These are phyloP conservation scores for Penicillium frequentans DNA, from an alignment of 2,329 filamentous ascomycete genomes.

Conservation along the genomic window DNA sequence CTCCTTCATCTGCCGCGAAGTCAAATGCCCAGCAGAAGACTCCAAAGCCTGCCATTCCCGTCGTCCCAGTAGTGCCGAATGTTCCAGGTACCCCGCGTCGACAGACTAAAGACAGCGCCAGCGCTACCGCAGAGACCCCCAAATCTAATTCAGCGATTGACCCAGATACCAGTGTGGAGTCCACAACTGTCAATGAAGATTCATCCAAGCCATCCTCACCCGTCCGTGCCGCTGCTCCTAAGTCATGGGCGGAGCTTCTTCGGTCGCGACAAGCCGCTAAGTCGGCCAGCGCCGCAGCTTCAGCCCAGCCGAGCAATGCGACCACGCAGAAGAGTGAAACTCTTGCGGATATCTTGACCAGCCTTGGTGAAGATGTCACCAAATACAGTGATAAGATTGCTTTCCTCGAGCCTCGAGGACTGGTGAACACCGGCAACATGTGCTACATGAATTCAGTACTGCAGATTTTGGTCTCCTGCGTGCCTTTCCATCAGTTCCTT, in stretches of 20 bases:
- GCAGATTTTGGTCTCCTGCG: constrained; percentile 91
- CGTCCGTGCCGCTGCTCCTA: constrained; percentile 48
- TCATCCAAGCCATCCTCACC: constrained; percentile 39
- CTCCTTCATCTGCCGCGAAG: constrained; percentile 53
- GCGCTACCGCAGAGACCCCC: constrained; percentile 35
- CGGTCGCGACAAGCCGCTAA: constrained; percentile 49
- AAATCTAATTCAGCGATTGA: constrained; percentile 26
- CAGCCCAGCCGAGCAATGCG: constrained; percentile 40
- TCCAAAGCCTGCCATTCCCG: constrained; percentile 42
- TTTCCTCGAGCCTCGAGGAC: constrained; percentile 87
- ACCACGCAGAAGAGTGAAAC: constrained; percentile 57
- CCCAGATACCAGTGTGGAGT: constrained; percentile 1
- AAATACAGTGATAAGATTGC: constrained; percentile 62
- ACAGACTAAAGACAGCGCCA: constrained; percentile 35
- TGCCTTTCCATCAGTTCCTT: constrained; percentile 91
- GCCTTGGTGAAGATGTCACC: constrained; percentile 66
- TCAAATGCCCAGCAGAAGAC: constrained; percentile 31
- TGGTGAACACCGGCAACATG: constrained; percentile 98
- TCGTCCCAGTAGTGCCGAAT: constrained; percentile 48
- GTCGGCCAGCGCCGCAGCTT: constrained; percentile 28
- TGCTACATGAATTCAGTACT: constrained; percentile 99
- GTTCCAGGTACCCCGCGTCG: constrained; percentile 37
- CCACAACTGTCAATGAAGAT: constrained; percentile 8
- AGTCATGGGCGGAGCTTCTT: constrained; percentile 70
- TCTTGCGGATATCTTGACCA: constrained; percentile 73